phyloP scores from a whole-genome alignment of 78 protist genomes.

The Dictyostelium firmibasis region DNA sequence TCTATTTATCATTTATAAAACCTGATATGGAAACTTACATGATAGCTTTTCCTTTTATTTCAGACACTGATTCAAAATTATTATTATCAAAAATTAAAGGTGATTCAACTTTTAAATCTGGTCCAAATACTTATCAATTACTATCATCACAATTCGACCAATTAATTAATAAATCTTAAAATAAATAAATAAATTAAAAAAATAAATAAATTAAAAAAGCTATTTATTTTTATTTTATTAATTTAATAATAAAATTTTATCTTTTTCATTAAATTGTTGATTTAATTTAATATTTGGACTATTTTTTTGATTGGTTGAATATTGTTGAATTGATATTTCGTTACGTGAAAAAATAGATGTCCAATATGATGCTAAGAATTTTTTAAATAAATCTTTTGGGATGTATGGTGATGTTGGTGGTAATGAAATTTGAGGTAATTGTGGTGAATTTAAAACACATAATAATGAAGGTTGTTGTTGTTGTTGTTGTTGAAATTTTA shows the following conservation, averaged over 20 bases:
- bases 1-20: background rate
- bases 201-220: background rate
- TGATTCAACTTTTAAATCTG: background rate
- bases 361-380: constrained; percentile 13
- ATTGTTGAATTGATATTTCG: background rate
- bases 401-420: background rate
- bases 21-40: background rate
- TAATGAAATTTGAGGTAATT: background rate
- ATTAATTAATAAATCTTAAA: background rate
- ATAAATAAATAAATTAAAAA: background rate
- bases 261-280: constrained; percentile 3
- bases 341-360: background rate
- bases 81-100: background rate
- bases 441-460: background rate
- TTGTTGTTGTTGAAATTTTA: background rate
- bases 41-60: background rate
- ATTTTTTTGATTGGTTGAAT: background rate
- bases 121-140: constrained; percentile 7
- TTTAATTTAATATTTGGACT: background rate
- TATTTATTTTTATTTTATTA: background rate
- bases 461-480: background rate
- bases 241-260: constrained; percentile 3
- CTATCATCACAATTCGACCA: background rate
- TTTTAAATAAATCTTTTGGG: constrained; percentile 20
- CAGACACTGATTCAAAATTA: background rate